These are phyloP conservation scores for Leccinum sublutescens DNA, from an alignment of 768 basidiomycete genomes.

Conservation along the genomic window DNA sequence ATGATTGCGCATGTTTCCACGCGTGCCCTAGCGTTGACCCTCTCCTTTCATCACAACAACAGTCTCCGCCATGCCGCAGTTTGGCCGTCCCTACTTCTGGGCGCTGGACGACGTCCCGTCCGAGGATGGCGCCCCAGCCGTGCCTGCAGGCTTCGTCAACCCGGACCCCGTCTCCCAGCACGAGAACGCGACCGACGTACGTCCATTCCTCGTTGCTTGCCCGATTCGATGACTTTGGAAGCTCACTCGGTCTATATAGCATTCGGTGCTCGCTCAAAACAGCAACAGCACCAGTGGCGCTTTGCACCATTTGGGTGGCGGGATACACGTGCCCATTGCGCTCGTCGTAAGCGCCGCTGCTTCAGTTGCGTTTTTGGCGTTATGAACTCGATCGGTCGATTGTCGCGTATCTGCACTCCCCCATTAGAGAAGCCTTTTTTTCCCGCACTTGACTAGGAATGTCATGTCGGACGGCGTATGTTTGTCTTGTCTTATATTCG, in stretches of 20 bases:
- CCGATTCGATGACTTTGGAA: not conserved
- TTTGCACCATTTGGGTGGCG: slow-evolving; percentile 6
- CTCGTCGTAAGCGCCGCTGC: slow-evolving; percentile 6
- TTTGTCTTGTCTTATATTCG: not conserved
- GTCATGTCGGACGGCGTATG: not conserved
- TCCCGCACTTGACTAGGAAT: not conserved
- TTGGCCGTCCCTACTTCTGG: slow-evolving; percentile 14
- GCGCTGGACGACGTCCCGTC: slow-evolving; percentile 8
- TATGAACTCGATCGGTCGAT: not conserved
- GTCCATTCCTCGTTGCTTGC: not conserved
- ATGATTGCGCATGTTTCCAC: not conserved
- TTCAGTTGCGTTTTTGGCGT: not conserved
- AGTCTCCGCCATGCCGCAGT: slow-evolving; percentile 24
- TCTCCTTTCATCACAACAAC: not conserved
- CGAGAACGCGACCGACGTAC: not conserved
- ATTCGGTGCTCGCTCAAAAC: not conserved
- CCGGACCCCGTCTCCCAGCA: not conserved
- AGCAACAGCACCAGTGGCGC: slow-evolving; percentile 16
- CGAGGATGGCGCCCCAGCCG: not conserved
- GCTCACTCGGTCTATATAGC: not conserved
- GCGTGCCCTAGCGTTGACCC: not conserved
- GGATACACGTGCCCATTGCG: not conserved
- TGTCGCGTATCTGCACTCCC: not conserved
- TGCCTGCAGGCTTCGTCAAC: not conserved
- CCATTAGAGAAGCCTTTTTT: not conserved